Percentiles rank a stretch among this genome's conserved stretches.
Conservation (phyloP, 1,284 basidiomycete genomes). For the Malassezia yamatoensis region DNA sequence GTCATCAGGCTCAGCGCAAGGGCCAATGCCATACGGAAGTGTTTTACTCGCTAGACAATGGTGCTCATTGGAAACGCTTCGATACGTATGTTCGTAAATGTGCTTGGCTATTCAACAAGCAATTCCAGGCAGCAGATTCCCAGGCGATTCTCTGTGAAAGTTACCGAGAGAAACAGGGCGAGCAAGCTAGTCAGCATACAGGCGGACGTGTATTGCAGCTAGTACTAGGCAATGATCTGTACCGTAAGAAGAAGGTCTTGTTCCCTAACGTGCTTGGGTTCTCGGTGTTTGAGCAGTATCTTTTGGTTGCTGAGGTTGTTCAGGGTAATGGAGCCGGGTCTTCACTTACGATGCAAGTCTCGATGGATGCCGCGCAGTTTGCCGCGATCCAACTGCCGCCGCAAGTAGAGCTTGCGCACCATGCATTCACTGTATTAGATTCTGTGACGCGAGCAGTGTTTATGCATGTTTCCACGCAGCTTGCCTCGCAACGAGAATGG, state of each 20-base stretch:
- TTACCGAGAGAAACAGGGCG: constrained; percentile 70
- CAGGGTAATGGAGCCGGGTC: constrained; percentile 17
- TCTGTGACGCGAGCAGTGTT: constrained; percentile 86
- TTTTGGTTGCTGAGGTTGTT: constrained; percentile 78
- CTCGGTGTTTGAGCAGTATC: constrained; percentile 88
- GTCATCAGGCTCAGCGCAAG: constrained; percentile 37
- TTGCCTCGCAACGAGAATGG: constrained; percentile 64
- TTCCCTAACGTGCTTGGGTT: constrained; percentile 85
- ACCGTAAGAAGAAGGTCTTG: constrained; percentile 60
- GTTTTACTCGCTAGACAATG: constrained; percentile 52
- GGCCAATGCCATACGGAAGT: constrained; percentile 34
- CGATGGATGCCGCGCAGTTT: constrained; percentile 75
- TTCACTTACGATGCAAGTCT: constrained; percentile 62
- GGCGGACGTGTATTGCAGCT: constrained; percentile 57
- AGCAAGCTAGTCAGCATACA: constrained; percentile 54
- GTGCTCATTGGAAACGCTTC: constrained; percentile 63
- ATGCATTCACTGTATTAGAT: constrained; percentile 89
- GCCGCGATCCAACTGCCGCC: constrained; percentile 80
- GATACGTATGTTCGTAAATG: constrained; percentile 83
- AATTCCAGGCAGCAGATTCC: constrained; percentile 66
- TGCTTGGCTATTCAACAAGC: constrained; percentile 73
- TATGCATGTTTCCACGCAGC: constrained; percentile 85
- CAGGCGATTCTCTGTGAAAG: constrained; percentile 85
- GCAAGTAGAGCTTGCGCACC: constrained; percentile 70
- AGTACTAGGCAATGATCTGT: constrained; percentile 69